phyloP scores from a whole-genome alignment of 2,329 filamentous ascomycete genomes.

The Botrytis paeoniae region DNA sequence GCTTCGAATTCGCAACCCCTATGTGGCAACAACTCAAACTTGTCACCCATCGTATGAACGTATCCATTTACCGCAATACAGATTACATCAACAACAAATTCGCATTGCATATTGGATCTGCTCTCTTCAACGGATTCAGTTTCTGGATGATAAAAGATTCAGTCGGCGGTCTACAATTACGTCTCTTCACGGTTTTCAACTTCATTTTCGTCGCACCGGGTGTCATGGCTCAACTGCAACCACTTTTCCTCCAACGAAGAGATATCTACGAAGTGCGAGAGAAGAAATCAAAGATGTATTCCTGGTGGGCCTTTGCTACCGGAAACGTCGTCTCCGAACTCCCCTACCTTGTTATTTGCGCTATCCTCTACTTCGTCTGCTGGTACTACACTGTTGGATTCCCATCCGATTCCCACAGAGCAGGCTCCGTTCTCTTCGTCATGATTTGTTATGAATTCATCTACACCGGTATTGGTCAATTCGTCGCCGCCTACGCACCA shows the following conservation, averaged over 20 bases:
- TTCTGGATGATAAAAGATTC: slow-evolving; percentile 58
- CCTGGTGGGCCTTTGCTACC: slow-evolving; percentile 57
- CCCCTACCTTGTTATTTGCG: slow-evolving; percentile 46
- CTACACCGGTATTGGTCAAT: slow-evolving; percentile 60
- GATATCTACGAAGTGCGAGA: slow-evolving; percentile 58
- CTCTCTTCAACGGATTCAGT: slow-evolving; percentile 59
- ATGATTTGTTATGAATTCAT: slow-evolving; percentile 42
- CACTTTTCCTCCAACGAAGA: slow-evolving; percentile 54
- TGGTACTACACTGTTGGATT: slow-evolving; percentile 61
- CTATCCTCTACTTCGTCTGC: slow-evolving; percentile 47
- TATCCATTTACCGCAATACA: slow-evolving; percentile 62
- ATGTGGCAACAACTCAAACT: slow-evolving; percentile 44
- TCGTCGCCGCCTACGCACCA: slow-evolving; percentile 60
- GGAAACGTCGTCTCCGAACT: slow-evolving; percentile 49
- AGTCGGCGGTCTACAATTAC: slow-evolving; percentile 50
- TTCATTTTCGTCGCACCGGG: slow-evolving; percentile 61
- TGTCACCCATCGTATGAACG: slow-evolving; percentile 33
- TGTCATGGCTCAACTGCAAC: slow-evolving; percentile 57
- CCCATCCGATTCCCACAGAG: slow-evolving; percentile 42
- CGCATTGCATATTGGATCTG: slow-evolving; percentile 51
- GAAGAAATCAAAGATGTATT: slow-evolving; percentile 60
- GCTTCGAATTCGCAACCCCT: slow-evolving; percentile 52
- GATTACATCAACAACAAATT: slow-evolving; percentile 52
- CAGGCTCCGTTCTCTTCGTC: slow-evolving; percentile 52
- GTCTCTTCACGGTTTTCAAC: slow-evolving; percentile 59